Evolutionary conservation across 2,329 filamentous ascomycete genomes (phyloP), one percentile per base, ranked within the genome.

Genomic region (Cercospora citrullina): DNA sequence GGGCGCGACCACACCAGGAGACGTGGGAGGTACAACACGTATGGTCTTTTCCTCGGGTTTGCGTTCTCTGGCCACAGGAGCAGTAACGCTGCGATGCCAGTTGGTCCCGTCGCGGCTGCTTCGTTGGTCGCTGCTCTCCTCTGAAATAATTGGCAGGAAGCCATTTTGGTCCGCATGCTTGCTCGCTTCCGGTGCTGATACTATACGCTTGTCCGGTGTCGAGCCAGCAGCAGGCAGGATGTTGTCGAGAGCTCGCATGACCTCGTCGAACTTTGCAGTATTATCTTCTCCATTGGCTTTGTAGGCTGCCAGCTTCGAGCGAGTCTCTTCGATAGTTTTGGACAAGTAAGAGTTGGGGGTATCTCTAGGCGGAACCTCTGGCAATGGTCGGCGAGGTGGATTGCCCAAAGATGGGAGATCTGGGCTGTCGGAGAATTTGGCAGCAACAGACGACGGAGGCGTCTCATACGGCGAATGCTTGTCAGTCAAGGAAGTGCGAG

Each of bases 291-390:
- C 83, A 26, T 79, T 82, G 23, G 82, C 81, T 62, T 84, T 82
- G 64, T 77, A 77, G 3, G 84, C 82, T 36, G 86, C 83, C 31
- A 90, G 81, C 69, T 85, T 85, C 39, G 84, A 83, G 21, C 87
- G 84, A 9, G 86, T 87, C 74, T 89, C 87, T 7, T 83, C 82
- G 36, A 90, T 77, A 65, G 87, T 87, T 62, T 82, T 82, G 45
- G 85, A 81, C 48, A 86, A 79, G 70, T 84, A 86, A 2, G 84
- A 82, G 31, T 83, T 84, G 4, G 84, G 82, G 4, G 84, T 83
- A 64, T 86, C 77, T 31, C 76, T 75, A 3, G 64, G 65, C 30
- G 82, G 82, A 30, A 83, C 75, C 14, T 81, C 78, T 42, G 82
- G 81, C 59, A 84, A 75, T 53, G 82, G 83, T 28, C 83, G 81